Evolutionary conservation across 2,329 filamentous ascomycete species (phyloP), one percentile per base, ranked within the genome.

Genomic region (Colletotrichum sp.): DNA sequence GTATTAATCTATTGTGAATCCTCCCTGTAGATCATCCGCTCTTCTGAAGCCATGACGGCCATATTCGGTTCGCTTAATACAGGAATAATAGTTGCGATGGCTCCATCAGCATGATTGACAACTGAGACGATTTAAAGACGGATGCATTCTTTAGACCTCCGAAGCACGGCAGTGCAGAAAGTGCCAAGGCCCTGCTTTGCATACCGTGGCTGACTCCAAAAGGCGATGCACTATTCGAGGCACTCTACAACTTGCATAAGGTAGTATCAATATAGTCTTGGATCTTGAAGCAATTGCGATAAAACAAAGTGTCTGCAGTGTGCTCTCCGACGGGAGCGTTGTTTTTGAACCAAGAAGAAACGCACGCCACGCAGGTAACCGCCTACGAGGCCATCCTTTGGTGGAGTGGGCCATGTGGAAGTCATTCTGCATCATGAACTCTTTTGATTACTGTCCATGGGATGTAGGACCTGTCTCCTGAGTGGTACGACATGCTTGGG

Each of bases 1-100:
- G 11, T 22, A 22, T 12, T 3, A 12, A 25, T 55, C 1, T 3
- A 22, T 25, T 13, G 4, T 55, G 7, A 55, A 55, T 1, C 1
- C n/a, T 55, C n/a, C 11, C 19, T 7, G 19, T n/a, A 55, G 0
- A 7, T 13, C 1, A 22, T 11, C n/a, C 13, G 8, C 0, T 22
- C 49, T 55, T 22, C 49, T 2, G 49, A 55, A 55, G n/a, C 49
- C 13, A 13, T 0, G 49, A 13, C 49, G 4, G 11, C 49, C n/a
- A 55, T 25, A 25, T 6, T 12, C 8, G 13, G 49, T 55, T 25
- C 8, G 22, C 19, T 12, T 0, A 13, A 25, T 55, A 55, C 0
- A 55, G 9, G 1, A 13, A 12, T 25, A 25, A 55, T 1, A 0
- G 5, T 55, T 13, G 11, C 1, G 49, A 55, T 7, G 22, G 6